These are phyloP conservation scores for Cymbopogon flexuosus DNA, from an alignment of 202 grass and related monocot species.

Conservation along the genomic window DNA sequence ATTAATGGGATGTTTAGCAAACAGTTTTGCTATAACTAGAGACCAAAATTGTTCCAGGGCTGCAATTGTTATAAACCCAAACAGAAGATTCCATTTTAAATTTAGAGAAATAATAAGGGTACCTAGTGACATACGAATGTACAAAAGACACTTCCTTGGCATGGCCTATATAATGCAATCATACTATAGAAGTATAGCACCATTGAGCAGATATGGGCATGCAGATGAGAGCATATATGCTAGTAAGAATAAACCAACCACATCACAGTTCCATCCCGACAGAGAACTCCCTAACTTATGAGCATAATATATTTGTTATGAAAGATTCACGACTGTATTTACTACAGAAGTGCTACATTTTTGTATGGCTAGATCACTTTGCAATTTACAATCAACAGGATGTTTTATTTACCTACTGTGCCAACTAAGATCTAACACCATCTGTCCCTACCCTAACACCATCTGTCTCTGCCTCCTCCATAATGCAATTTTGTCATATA, in stretches of 20 bases:
- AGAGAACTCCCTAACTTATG: neutral
- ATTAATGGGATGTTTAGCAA: neutral
- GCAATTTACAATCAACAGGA: too few species aligned
- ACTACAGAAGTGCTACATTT: neutral
- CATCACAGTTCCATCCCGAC: neutral
- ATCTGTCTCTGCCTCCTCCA: too few species aligned
- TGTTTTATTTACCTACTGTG: too few species aligned
- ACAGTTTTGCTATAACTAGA: neutral
- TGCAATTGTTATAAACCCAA: neutral
- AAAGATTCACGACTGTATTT: neutral
- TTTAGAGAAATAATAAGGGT: conserved; percentile 2
- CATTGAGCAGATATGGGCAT: neutral
- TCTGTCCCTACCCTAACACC: too few species aligned
- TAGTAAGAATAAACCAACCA: neutral
- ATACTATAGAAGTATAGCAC: neutral
- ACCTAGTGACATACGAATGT: neutral
- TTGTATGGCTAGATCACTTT: too few species aligned
- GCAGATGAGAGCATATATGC: too few species aligned
- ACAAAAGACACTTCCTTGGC: neutral
- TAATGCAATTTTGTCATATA: too few species aligned
- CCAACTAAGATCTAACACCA: too few species aligned
- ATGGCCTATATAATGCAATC: neutral
- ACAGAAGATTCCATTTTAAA: neutral
- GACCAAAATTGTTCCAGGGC: neutral
- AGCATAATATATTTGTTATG: neutral